Conservation (phyloP, 768 basidiomycete species). For the Termitomyces sp. region DNA sequence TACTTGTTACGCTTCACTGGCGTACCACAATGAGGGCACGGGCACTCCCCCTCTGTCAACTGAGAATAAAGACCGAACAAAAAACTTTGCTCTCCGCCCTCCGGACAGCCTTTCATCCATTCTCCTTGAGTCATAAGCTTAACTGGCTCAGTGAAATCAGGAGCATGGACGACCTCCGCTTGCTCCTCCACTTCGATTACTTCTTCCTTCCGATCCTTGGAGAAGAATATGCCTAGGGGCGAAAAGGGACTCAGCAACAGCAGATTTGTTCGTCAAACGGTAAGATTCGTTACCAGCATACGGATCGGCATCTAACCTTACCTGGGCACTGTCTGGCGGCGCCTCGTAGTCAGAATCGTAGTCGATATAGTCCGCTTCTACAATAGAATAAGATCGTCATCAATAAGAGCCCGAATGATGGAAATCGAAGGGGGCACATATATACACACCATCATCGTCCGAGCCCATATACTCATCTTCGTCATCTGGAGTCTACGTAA, state of each 20-base stretch:
- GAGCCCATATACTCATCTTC: slow-evolving; percentile 44
- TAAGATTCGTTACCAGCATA: slow-evolving; percentile 60
- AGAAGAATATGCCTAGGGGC: slow-evolving; percentile 80
- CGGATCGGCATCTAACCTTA: slow-evolving; percentile 67
- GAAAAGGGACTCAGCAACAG: slow-evolving; percentile 5
- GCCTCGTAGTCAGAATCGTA: slow-evolving; percentile 78
- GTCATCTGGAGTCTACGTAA: slow-evolving; percentile 47
- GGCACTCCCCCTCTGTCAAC: slow-evolving; percentile 54
- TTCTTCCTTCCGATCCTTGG: slow-evolving; percentile 87
- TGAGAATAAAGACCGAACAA: slow-evolving; percentile 81
- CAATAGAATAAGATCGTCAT: slow-evolving; percentile 7
- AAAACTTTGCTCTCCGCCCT: slow-evolving; percentile 86
- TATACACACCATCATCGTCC: slow-evolving; percentile 42
- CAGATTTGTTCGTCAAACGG: background rate
- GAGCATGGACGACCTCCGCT: slow-evolving; percentile 45
- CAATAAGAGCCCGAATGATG: background rate
- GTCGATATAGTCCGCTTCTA: slow-evolving; percentile 60
- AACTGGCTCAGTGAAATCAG: slow-evolving; percentile 36
- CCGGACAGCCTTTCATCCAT: slow-evolving; percentile 98
- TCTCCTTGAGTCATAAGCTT: slow-evolving; percentile 82
- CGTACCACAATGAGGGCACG: slow-evolving; percentile 74
- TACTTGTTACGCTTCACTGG: slow-evolving; percentile 54
- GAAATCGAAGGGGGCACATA: slow-evolving; percentile 11
- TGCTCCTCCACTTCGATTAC: slow-evolving; percentile 90
- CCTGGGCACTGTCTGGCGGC: slow-evolving; percentile 31